Conservation (phyloP, 352 stramenopile species). For the Halophytophthora batemanensis region DNA sequence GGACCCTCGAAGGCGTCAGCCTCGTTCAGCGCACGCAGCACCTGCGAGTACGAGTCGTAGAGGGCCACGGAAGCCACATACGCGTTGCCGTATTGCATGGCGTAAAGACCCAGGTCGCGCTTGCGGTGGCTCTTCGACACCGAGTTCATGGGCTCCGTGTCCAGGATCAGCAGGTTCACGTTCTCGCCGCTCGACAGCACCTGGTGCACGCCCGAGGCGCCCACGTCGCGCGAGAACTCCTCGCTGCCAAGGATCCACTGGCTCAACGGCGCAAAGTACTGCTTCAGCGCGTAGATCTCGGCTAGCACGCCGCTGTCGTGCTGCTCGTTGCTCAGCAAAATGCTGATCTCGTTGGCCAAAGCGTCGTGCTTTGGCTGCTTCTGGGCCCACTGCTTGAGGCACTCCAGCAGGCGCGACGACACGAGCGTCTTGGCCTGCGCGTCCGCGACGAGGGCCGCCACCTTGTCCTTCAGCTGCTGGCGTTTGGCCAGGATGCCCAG, state of each 20-base stretch:
- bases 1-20: conserved; percentile 87
- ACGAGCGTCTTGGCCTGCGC: conserved; percentile 21
- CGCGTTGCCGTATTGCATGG: conserved; percentile 93
- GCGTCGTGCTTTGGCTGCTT: conserved; percentile 57
- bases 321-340: conserved; percentile 65
- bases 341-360: conserved; percentile 59
- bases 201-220: conserved; percentile 68
- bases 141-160: conserved; percentile 70
- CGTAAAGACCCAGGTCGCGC: conserved; percentile 89
- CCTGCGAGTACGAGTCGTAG: conserved; percentile 86
- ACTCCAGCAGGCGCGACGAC: conserved; percentile 46
- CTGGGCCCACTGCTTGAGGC: conserved; percentile 40
- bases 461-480: conserved; percentile 67
- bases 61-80: conserved; percentile 91
- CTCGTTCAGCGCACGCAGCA: conserved; percentile 89
- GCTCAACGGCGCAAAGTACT: conserved; percentile 63
- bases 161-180: conserved; percentile 72
- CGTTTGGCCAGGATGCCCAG: conserved; percentile 67
- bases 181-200: conserved; percentile 73
- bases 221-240: conserved; percentile 70
- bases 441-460: conserved; percentile 36
- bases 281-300: conserved; percentile 52
- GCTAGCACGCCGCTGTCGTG: conserved; percentile 32
- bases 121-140: conserved; percentile 78
- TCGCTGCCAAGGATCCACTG: conserved; percentile 82